Evolutionary conservation across 371 early-diverging fungal genomes (phyloP), one percentile per base, ranked within the genome.

Genomic region (Funneliformis caledonium): DNA sequence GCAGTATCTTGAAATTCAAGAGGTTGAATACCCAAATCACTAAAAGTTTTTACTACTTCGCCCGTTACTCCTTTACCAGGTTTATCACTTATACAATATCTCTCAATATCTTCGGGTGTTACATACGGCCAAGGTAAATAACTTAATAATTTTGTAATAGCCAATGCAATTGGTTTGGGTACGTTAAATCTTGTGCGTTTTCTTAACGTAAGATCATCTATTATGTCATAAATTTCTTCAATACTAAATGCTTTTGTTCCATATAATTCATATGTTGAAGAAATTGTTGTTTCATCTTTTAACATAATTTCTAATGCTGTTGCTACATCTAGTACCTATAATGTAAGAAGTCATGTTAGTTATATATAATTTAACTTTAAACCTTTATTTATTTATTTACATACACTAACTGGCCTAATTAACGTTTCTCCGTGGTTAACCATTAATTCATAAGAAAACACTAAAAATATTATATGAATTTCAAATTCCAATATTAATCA

Each of bases 251-350:
- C 94, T 81, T 91, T 88, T 82, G 94, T 91, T 88, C 97, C 97
- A 83, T 91, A 95, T 59, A 98, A 91, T 87, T 98, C 99, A 78
- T 93, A 96, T 33, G 92, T 93, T 88, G 95, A 92, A 72, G 97
- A 97, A 43, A 89, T 88, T 9, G 94, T 91, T 43, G 88, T 87
- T 75, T 92, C 92, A 82, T 93, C 93, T 62, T 90, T 88, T 81
- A 92, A 85, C 87, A 96, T 91, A 75, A 88, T 82, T 80, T 92
- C 91, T 81, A 98, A 89, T 47, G 93, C 97, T 68, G 88, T 86
- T 73, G 97, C 97, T 70, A 98, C 96, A 85, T 98, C 99, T 61
- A 93, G 88, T 19, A 93, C 95, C 89, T 93, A 85, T 14, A 59
- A 45, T n/a, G 37, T 37, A 37, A 59, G 26, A 33, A 78, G 22